Evolutionary conservation across 2,329 filamentous ascomycete species (phyloP), one percentile per base, ranked within the genome.

Genomic region (Daldinia sp.): DNA sequence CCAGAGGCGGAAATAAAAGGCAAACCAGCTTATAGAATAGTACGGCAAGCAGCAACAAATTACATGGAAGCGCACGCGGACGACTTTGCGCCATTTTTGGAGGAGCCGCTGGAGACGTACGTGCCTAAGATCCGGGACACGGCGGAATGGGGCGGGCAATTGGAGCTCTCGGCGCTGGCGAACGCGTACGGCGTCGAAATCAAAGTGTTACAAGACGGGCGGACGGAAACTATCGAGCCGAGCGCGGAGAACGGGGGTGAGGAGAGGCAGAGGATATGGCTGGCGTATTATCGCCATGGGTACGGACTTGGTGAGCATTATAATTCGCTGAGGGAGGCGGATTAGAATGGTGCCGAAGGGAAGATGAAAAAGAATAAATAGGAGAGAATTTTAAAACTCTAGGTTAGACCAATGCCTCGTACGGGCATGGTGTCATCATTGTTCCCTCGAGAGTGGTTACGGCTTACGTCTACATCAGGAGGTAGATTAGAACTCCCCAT

Each of bases 241-340:
- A 72, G 71, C 5, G 78, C 77, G 25, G 78, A 77, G 3, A 77
- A 77, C 15, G 73, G 74, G n/a, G 73, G 80, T 52, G 81, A 79
- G 19, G 75, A 77, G 54, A 81, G 79, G 68, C 85, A 85, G 70
- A 86, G 86, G 68, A 84, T 96, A 51, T 98, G 95, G 94, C 77
- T 99, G 77, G 94, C 93, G 32, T 99, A 98, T 77, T 98, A 98
- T 78, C 85, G 91, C 71, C 93, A 97, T 80, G 92, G 92, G 49
- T 98, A 96, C 77, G 94, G 94, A 1, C 81, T 99, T 50, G 95
- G 95, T 10, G 95, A 98, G 80, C 95, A 99, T 79, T 99, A 99
- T 79, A 99, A 99, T 76, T 96, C 94, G 54, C 78, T 99, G 75
- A 78, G 86, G 25, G 25, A 43, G 50, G 23, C 8, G 34, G 25